Conservation (phyloP, 2,329 filamentous ascomycete genomes). For the Juglanconis oblonga region DNA sequence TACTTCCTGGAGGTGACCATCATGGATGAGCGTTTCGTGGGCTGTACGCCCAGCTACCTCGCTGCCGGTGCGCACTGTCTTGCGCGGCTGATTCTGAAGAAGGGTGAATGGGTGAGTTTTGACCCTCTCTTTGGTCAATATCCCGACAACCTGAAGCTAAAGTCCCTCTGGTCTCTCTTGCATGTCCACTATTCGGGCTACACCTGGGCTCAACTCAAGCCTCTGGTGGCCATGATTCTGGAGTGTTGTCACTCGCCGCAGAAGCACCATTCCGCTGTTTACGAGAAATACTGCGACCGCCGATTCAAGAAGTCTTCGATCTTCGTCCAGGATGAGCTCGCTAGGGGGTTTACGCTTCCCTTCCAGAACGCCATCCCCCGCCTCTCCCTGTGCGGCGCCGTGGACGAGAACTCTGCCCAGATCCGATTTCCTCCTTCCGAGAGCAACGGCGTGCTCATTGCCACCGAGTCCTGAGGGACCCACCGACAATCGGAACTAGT, state of each 20-base stretch:
- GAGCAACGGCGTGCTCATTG: slow-evolving; percentile 10
- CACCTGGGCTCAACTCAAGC: slow-evolving; percentile 78
- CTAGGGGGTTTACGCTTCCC: slow-evolving; percentile 54
- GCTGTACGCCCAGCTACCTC: slow-evolving; percentile 83
- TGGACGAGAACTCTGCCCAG: slow-evolving; percentile 15
- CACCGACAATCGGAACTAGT: slow-evolving; percentile 1
- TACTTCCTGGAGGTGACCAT: slow-evolving; percentile 96
- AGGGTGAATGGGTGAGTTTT: slow-evolving; percentile 84
- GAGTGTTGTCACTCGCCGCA: slow-evolving; percentile 82
- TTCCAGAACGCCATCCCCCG: slow-evolving; percentile 38
- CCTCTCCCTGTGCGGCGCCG: slow-evolving; percentile 19
- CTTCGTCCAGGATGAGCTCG: slow-evolving; percentile 74
- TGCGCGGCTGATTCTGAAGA: slow-evolving; percentile 81
- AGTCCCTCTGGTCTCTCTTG: slow-evolving; percentile 60
- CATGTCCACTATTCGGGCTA: slow-evolving; percentile 95
- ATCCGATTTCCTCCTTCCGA: slow-evolving; percentile 12
- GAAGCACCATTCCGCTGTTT: slow-evolving; percentile 83
- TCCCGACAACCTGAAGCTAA: slow-evolving; percentile 3
- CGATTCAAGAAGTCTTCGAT: slow-evolving; percentile 81
- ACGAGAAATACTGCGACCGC: slow-evolving; percentile 86
- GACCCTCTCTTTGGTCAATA: neutral
- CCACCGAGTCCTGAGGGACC: slow-evolving; percentile 17
- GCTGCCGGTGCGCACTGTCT: slow-evolving; percentile 92
- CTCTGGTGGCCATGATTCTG: slow-evolving; percentile 72
- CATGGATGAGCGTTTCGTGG: slow-evolving; percentile 97